Evolutionary conservation across 73 alveolate species (phyloP).

Genomic region (Stentor roeselii): DNA sequence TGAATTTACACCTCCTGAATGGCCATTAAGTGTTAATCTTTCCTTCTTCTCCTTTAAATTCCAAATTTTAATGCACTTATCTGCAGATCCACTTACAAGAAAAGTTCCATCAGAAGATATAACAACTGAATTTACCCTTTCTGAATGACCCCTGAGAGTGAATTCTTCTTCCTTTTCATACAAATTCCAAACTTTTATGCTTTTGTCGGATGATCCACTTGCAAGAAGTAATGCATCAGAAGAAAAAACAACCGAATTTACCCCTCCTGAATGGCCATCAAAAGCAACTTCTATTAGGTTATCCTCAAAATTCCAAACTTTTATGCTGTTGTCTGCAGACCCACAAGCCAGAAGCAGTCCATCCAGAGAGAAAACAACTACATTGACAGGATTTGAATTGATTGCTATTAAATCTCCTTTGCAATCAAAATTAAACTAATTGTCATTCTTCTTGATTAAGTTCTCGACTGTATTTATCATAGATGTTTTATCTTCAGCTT

Average conservation of each 20-base stretch:
- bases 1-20: slow-evolving; percentile 89
- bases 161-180: too few relatives aligned
- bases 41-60: slow-evolving; percentile 94
- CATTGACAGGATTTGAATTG: too few relatives aligned
- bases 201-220: slow-evolving; percentile 85
- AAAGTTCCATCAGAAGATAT: slow-evolving; percentile 95
- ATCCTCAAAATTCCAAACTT: too few relatives aligned
- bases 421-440: too few relatives aligned
- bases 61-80: slow-evolving; percentile 95
- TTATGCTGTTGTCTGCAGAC: too few relatives aligned
- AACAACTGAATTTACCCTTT: slow-evolving; percentile 76
- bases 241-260: slow-evolving; percentile 85
- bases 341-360: too few relatives aligned
- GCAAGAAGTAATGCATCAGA: slow-evolving; percentile 87
- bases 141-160: slow-evolving; percentile 97
- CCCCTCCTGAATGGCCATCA: slow-evolving; percentile 89
- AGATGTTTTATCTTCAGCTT: too few relatives aligned
- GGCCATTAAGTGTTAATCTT: slow-evolving; percentile 96
- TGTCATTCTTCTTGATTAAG: too few relatives aligned
- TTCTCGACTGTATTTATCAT: too few relatives aligned
- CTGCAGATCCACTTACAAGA: slow-evolving; percentile 87
- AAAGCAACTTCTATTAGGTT: too few relatives aligned
- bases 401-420: too few relatives aligned
- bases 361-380: too few relatives aligned
- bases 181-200: slow-evolving; percentile 96